Base-by-base conservation (phyloP, 2,329 filamentous ascomycete species). In the Diaporthe batatas region DNA sequence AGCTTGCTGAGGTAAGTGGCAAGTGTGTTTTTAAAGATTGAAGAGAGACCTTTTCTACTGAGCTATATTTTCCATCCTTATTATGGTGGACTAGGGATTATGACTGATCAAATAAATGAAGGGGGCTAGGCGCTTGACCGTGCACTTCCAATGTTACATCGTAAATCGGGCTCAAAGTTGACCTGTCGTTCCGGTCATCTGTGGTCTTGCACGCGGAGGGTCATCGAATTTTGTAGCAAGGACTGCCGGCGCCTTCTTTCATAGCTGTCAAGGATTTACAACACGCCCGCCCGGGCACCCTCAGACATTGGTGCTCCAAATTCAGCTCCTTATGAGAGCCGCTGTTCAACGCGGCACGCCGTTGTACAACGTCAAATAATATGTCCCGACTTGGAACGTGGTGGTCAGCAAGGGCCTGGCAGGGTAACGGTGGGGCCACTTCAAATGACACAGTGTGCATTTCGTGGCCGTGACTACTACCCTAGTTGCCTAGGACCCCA, bases 361-460 rank as follows among this genome's bases (percentile, higher is more conserved):
- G 34, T 14, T 39, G 36, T 29, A 51, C 42, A 10, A 57, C 58
- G n/a, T n/a, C n/a, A 29, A 29, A 29, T 29, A 29, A 47, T 57
- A 29, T 36, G 58, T 53, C 7, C 21, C 18, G 34, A 32, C 10
- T 14, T 34, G 57, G 68, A 44, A 47, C 34, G 54, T 36, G 18
- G 29, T 44, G 42, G 32, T 23, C 32, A 14, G 21, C 44, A 34
- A 16, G 18, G 59, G 57, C 36, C 25, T 25, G 2, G 42, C 39
- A n/a, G 51, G 36, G 62, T 14, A 51, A 65, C 47, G 32, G 62
- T 53, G 47, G 62, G 62, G 32, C 47, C 32, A 51, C 32, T 23
- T 23, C 44, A 32, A 49, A 67, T 53, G 62, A 53, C 44, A 51
- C 62, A 67, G 44, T 39, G 32, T 34, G 62, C 62, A 36, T 53